These are phyloP conservation scores for Vicia sativa DNA, from an alignment of 306 rosid species.

Conservation along the genomic window DNA sequence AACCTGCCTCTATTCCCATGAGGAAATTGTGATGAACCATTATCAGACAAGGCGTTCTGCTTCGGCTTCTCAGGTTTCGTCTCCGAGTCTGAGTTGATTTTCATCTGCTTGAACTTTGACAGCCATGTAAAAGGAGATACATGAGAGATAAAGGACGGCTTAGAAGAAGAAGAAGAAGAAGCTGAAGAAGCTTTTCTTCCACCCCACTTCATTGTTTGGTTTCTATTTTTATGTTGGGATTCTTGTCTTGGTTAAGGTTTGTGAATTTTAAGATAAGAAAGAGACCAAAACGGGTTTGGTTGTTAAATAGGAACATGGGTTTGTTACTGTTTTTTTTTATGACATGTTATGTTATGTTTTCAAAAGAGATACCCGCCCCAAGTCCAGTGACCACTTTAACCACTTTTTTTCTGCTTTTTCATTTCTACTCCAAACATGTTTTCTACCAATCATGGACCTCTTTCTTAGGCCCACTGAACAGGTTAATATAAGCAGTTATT, in stretches of 20 bases:
- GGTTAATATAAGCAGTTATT: not conserved
- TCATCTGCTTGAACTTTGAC: slow-evolving; percentile 85
- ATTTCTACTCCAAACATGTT: slow-evolving; percentile 42
- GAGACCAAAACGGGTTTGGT: slow-evolving; percentile 46
- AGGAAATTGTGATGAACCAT: slow-evolving; percentile 38
- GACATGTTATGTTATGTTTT: slow-evolving; percentile 45
- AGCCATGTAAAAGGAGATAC: slow-evolving; percentile 78
- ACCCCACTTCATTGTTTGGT: slow-evolving; percentile 75
- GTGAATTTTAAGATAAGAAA: slow-evolving; percentile 26
- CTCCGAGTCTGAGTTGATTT: slow-evolving; percentile 50
- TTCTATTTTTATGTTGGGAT: not conserved
- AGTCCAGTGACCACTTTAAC: slow-evolving; percentile 75
- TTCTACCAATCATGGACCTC: slow-evolving; percentile 46
- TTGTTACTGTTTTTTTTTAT: slow-evolving; percentile 43
- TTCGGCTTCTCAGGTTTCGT: slow-evolving; percentile 42
- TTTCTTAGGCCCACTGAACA: slow-evolving; percentile 36
- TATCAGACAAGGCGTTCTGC: slow-evolving; percentile 43
- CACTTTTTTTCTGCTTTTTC: slow-evolving; percentile 61
- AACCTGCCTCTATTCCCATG: slow-evolving; percentile 47
- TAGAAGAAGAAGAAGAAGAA: slow-evolving; percentile 34
- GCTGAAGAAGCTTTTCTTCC: slow-evolving; percentile 60
- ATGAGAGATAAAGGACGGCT: slow-evolving; percentile 67
- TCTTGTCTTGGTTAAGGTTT: slow-evolving; percentile 29
- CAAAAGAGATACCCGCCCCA: slow-evolving; percentile 94
- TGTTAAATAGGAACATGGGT: slow-evolving; percentile 71